These are phyloP conservation scores for Pterocarpus santalinus DNA, from an alignment of 306 rosid genomes.

Conservation along the genomic window DNA sequence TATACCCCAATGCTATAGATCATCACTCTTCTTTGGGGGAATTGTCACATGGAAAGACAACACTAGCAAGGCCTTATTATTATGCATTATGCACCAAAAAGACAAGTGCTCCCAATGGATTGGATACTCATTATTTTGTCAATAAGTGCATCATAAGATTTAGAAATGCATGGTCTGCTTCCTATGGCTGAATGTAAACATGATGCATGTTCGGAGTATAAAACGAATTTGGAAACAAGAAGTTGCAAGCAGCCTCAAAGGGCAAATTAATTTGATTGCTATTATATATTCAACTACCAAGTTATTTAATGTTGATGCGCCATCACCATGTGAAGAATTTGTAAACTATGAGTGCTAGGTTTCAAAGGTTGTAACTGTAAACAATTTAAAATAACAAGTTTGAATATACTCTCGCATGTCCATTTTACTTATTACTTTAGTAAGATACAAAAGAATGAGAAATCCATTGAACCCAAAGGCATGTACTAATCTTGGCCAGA, in stretches of 20 bases:
- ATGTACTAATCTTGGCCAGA: too few species aligned
- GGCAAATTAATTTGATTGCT: neutral
- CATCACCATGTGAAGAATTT: slow-evolving; percentile 2
- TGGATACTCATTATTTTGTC: slow-evolving; percentile 22
- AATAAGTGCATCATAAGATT: slow-evolving; percentile 21
- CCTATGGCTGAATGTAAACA: neutral
- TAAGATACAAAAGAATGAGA: too few species aligned
- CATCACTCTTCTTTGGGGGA: neutral
- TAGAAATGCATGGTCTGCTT: slow-evolving; percentile 18
- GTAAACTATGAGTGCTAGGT: neutral
- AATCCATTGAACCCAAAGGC: too few species aligned
- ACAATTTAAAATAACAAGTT: too few species aligned
- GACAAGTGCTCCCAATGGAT: slow-evolving; percentile 22
- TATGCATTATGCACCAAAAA: slow-evolving; percentile 38
- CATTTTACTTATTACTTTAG: too few species aligned
- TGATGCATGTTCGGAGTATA: neutral
- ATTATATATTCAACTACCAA: neutral
- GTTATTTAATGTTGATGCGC: neutral
- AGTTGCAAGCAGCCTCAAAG: neutral
- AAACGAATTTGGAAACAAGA: neutral
- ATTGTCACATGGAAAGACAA: slow-evolving; percentile 33
- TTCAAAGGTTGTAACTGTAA: neutral
- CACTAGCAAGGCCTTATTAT: neutral
- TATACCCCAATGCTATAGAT: neutral
- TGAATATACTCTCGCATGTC: too few species aligned